A percentile compares a stretch with the other conserved stretches of the same genome.
Evolutionary conservation across 1,139 yeast genomes (phyloP).

Genomic region (Nakaseomyces glabratus): DNA sequence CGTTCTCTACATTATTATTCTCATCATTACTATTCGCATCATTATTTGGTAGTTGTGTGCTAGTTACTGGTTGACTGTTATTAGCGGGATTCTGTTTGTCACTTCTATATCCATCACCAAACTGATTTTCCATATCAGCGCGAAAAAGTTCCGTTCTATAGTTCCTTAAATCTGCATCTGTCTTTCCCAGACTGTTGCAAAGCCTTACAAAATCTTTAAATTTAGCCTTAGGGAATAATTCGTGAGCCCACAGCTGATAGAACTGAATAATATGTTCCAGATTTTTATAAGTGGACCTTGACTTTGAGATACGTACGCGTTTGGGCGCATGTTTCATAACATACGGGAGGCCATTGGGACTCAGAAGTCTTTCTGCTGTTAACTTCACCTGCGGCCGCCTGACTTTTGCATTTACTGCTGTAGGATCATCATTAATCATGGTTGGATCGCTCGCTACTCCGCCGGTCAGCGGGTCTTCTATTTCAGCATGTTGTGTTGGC

Average conservation of each 20-base stretch:
- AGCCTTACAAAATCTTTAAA: constrained; percentile 48
- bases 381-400: constrained; percentile 32
- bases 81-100: neutral
- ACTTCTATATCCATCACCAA: constrained; percentile 8
- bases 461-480: neutral
- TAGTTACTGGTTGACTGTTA: constrained; percentile 6
- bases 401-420: constrained; percentile 16
- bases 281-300: constrained; percentile 36
- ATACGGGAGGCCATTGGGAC: constrained; percentile 42
- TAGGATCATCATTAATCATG: constrained; percentile 16
- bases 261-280: constrained; percentile 45
- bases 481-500: neutral
- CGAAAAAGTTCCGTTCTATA: constrained; percentile 23
- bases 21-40: constrained; percentile 8
- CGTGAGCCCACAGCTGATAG: constrained; percentile 83
- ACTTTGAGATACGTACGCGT: constrained; percentile 37
- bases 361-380: constrained; percentile 43
- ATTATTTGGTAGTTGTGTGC: constrained; percentile 3
- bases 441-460: constrained; percentile 3
- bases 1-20: constrained; percentile 10
- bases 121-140: constrained; percentile 19
- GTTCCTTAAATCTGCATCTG: constrained; percentile 22
- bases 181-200: constrained; percentile 25
- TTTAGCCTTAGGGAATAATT: constrained; percentile 67
- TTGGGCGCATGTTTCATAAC: constrained; percentile 36